Evolutionary conservation across 2,329 filamentous ascomycete genomes (phyloP).

Genomic region (Colletotrichum chrysophilum): DNA sequence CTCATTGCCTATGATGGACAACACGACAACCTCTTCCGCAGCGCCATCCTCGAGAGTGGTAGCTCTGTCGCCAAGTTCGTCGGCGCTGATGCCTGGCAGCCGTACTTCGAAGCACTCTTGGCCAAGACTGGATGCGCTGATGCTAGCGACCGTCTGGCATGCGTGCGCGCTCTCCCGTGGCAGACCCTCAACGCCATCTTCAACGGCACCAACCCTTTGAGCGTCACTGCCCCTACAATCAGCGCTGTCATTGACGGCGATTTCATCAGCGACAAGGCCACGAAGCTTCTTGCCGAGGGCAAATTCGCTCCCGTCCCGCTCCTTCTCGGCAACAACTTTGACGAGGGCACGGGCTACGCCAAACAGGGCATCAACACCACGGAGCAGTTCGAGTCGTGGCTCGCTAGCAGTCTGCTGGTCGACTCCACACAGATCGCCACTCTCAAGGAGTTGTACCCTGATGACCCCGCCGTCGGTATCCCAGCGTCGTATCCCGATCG

Average conservation of each 20-base stretch:
- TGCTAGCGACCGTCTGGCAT: slow-evolving; percentile 52
- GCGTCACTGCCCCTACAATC: slow-evolving; percentile 25
- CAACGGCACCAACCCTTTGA: slow-evolving; percentile 54
- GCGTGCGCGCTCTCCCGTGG: slow-evolving; percentile 58
- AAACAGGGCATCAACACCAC: slow-evolving; percentile 59
- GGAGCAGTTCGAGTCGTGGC: slow-evolving; percentile 50
- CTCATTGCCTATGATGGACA: slow-evolving; percentile 67
- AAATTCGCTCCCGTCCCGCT: slow-evolving; percentile 69
- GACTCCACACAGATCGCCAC: not conserved
- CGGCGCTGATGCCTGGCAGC: slow-evolving; percentile 50
- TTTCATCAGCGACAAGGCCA: slow-evolving; percentile 45
- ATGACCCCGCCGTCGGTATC: slow-evolving; percentile 56
- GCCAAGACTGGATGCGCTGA: slow-evolving; percentile 37
- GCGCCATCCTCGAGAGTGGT: slow-evolving; percentile 68
- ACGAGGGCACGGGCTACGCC: slow-evolving; percentile 69
- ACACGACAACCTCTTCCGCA: slow-evolving; percentile 67
- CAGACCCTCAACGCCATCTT: slow-evolving; percentile 45
- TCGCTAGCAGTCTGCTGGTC: slow-evolving; percentile 41
- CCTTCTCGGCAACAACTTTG: slow-evolving; percentile 68
- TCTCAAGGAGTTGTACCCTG: slow-evolving; percentile 54
- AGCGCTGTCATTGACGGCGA: slow-evolving; percentile 39
- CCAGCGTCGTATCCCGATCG: slow-evolving; percentile 44
- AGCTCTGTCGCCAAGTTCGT: slow-evolving; percentile 57
- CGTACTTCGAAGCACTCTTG: slow-evolving; percentile 21
- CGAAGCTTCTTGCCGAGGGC: slow-evolving; percentile 58